phyloP scores from a whole-genome alignment of 1,284 basidiomycete species.

The Trichosporon sp. region DNA sequence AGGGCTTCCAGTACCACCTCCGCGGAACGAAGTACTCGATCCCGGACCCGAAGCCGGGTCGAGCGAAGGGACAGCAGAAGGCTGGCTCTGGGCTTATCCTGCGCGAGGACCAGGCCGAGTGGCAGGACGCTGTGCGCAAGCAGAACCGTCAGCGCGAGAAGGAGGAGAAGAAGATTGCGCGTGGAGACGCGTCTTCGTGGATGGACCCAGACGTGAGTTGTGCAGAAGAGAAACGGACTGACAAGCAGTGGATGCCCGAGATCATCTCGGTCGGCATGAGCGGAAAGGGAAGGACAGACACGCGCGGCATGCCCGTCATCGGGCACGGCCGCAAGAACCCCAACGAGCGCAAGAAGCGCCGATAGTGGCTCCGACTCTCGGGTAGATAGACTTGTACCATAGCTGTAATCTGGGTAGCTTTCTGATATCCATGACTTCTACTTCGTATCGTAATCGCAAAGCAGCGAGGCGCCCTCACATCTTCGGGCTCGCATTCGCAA shows the following conservation, averaged over 20 bases:
- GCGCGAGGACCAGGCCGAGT: slow-evolving; percentile 84
- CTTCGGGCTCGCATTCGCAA: no score
- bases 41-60: slow-evolving; percentile 82
- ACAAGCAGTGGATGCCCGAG: slow-evolving; percentile 67
- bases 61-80: slow-evolving; percentile 74
- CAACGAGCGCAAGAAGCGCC: slow-evolving; percentile 57
- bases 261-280: slow-evolving; percentile 69
- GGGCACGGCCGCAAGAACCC: slow-evolving; percentile 82
- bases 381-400: background rate
- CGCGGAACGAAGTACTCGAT: slow-evolving; percentile 92
- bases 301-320: slow-evolving; percentile 65
- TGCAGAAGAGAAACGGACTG: background rate
- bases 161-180: slow-evolving; percentile 68
- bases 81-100: slow-evolving; percentile 65
- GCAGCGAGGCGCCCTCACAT: background rate
- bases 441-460: background rate
- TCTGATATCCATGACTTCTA: background rate
- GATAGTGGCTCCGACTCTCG: background rate
- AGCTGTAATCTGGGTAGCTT: background rate
- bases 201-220: slow-evolving; percentile 73
- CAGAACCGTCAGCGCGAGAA: slow-evolving; percentile 66
- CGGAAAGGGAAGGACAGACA: slow-evolving; percentile 64
- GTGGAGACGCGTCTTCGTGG: slow-evolving; percentile 60
- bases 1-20: slow-evolving; percentile 88
- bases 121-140: slow-evolving; percentile 69